Evolutionary conservation across 352 stramenopile genomes (phyloP).

Genomic region (Globisporangium okanoganense): DNA sequence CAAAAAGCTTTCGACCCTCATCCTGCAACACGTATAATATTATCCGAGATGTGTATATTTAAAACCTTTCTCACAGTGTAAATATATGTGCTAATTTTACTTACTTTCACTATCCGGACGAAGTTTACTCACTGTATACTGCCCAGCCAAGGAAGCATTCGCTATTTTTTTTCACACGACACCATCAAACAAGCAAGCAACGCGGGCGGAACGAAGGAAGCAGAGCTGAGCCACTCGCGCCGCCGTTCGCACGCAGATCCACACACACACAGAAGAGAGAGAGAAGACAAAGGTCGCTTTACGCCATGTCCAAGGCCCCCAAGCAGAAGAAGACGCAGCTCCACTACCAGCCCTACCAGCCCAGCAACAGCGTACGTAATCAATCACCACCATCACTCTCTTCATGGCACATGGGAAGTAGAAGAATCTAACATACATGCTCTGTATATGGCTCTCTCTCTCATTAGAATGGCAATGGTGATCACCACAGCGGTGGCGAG

Average conservation of each 20-base stretch:
- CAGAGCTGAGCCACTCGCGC: not conserved
- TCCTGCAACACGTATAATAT: not conserved
- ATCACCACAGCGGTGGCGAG: constrained; percentile 16
- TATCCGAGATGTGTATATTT: not conserved
- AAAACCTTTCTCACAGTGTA: not conserved
- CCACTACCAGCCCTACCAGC: constrained; percentile 82
- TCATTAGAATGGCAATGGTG: no score
- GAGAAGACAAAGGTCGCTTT: not conserved
- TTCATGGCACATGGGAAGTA: not conserved
- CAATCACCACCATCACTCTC: constrained; percentile 10
- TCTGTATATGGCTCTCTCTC: no score
- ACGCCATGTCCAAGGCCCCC: constrained; percentile 75
- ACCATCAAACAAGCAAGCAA: no score
- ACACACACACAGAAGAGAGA: not conserved
- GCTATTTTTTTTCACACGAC: no score
- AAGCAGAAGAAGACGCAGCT: constrained; percentile 71
- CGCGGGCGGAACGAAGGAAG: no score
- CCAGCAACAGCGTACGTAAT: constrained; percentile 19
- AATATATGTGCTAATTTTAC: no score
- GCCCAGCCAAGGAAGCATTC: no score
- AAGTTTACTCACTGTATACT: no score
- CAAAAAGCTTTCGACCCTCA: constrained; percentile 3
- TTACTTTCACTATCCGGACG: no score
- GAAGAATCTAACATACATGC: no score
- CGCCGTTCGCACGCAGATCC: not conserved